Base-by-base conservation (phyloP, 2,329 filamentous ascomycete genomes). In the Trichophyton simii region DNA sequence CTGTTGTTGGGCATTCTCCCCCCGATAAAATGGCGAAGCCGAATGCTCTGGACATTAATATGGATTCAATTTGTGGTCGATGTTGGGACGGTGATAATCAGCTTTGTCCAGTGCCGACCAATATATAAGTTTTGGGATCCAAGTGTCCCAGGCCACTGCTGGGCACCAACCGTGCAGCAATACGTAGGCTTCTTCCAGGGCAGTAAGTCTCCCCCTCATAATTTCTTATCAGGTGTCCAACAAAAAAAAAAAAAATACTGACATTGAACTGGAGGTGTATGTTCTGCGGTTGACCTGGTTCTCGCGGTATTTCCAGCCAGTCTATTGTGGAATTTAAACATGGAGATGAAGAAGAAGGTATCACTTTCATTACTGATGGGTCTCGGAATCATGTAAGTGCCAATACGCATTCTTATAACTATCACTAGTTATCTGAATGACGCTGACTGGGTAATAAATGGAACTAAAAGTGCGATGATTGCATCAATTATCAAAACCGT, bases 271-370 rank as follows among this genome's bases (percentile, higher is more conserved):
- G 50, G 13, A 65, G 63, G 62, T 20, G 61, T 65, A 15, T 63
- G 60, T 28, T 62, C 63, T 6, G 57, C 57, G 18, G 52, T 60
- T 31, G 62, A 65, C 44, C 44, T 63, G 28, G 38, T 57, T n/a
- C 64, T 65, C 6, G 64, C 64, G 8, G 41, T 60, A n/a, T 65
- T 62, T 22, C 64, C 64, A 11, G 55, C 61, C 31, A 64, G 63
- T 34, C 62, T 65, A 6, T 62, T 65, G 13, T 60, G 62, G 50
- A 57, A 59, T 20, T 48, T 62, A 36, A 58, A 61, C 25, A 64
- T 61, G 59, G 55, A 42, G 5, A 13, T 36, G 38, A 61, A 61
- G 0, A 41, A 64, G 38, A 65, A 63, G 38, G 46, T 65, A 20
- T 60, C 50, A 13, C 50, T 65, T 22, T 46, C 54, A 25, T 60